A percentile compares a stretch with the other conserved stretches of the same genome.
phyloP scores from a whole-genome alignment of 78 protist species.

The Dictyostelium citrinum region DNA sequence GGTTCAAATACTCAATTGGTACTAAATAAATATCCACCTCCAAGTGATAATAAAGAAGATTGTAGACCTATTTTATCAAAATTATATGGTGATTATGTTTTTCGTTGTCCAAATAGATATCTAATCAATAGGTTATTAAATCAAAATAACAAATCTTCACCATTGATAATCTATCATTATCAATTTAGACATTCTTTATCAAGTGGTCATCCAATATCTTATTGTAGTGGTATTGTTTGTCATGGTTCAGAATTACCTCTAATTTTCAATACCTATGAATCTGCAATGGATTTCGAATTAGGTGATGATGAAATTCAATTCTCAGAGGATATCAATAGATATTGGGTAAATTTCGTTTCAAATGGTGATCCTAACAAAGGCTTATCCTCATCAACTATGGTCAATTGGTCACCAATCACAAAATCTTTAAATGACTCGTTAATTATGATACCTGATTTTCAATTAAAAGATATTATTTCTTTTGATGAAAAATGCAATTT shows the following conservation, averaged over 20 bases:
- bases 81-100: conserved; percentile 17
- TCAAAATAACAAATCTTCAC: not conserved
- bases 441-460: not conserved
- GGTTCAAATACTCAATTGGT: not conserved
- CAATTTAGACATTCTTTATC: conserved; percentile 5
- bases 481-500: not conserved
- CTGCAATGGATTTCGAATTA: not conserved
- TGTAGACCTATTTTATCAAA: conserved; percentile 26
- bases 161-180: not conserved
- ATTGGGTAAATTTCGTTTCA: conserved; percentile 29
- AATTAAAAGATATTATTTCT: not conserved
- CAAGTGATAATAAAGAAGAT: not conserved
- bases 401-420: not conserved
- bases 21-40: not conserved
- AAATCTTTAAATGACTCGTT: not conserved
- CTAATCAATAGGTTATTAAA: not conserved
- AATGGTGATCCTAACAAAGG: conserved; percentile 45
- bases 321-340: not conserved
- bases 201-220: not conserved
- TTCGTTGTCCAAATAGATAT: conserved; percentile 35
- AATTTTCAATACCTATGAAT: conserved; percentile 7
- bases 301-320: conserved; percentile 12
- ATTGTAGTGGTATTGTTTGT: conserved; percentile 24
- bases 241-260: conserved; percentile 52
- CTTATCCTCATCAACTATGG: not conserved